Conservation (phyloP, 2,329 filamentous ascomycete species). For the Sodiomyces alkalinus region DNA sequence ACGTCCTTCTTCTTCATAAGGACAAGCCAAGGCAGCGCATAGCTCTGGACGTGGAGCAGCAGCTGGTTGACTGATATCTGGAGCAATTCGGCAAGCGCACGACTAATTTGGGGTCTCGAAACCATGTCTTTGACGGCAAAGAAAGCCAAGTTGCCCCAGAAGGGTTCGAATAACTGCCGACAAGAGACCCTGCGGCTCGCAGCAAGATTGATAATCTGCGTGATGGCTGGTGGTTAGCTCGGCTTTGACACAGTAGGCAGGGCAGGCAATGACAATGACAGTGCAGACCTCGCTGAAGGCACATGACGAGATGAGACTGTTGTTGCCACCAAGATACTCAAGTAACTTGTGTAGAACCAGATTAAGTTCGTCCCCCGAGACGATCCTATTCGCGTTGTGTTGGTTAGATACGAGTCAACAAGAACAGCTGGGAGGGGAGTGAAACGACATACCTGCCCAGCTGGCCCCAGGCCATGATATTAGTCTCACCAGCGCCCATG, state of each 20-base stretch:
- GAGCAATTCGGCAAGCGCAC: constrained; percentile 67
- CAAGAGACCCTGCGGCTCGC: constrained; percentile 46
- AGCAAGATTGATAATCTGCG: constrained; percentile 51
- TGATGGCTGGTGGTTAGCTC: not conserved
- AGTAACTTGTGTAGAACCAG: constrained; percentile 71
- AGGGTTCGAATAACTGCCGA: constrained; percentile 63
- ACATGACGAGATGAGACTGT: constrained; percentile 62
- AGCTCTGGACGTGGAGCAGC: constrained; percentile 58
- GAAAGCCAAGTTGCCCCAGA: constrained; percentile 76
- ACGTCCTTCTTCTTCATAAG: constrained; percentile 63
- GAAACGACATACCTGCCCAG: constrained; percentile 46
- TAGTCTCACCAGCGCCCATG: constrained; percentile 61
- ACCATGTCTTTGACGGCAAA: constrained; percentile 70
- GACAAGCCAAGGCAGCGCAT: constrained; percentile 78
- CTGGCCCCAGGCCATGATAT: constrained; percentile 75
- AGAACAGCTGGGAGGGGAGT: too few species aligned
- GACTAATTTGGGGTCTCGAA: constrained; percentile 65
- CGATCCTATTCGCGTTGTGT: too few species aligned
- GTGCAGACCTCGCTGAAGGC: constrained; percentile 62
- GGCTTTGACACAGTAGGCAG: too few species aligned
- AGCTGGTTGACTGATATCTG: constrained; percentile 62
- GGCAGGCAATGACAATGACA: not conserved
- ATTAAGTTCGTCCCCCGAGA: constrained; percentile 71
- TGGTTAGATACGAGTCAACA: constrained; percentile 1
- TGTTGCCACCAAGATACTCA: constrained; percentile 74